Evolutionary conservation across 2,329 filamentous ascomycete species (phyloP), one percentile per base, ranked within the genome.

Genomic region (Didymosphaeria variabile): DNA sequence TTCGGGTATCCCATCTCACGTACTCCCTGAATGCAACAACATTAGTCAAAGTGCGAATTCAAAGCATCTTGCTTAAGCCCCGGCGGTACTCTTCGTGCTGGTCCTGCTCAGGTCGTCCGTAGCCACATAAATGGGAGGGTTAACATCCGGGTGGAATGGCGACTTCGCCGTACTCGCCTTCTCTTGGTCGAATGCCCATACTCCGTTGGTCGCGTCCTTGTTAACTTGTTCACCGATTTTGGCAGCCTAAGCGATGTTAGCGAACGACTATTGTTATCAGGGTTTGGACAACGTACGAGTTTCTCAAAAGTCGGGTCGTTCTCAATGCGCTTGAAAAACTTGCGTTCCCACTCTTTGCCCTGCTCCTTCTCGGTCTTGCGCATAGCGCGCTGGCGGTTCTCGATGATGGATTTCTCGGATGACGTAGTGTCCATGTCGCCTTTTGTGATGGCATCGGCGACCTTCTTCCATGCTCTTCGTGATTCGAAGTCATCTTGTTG

Each of bases 401-500:
- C 95, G 66, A 98, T 97, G 79, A 92, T 92, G 59, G 87, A 86
- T 84, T 98, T 98, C 76, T 97, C 92, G 15, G 81, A 74, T 1
- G 88, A 88, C 0, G 93, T 92, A 5, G 86, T 82, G 68, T 97
- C 92, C 86, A 97, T 92, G 77, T 97, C 92, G 60, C 93, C 91
- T 67, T 86, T 87, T 59, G 87, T 85, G 70, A 98, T 95, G 50
- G 90, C 93, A 32, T 87, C 86, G 0, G 92, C 92, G 29, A 98
- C 94, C 72, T 91, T 92, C 65, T 86, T 83, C 95, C 94, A 98
- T 3, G 94, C 94, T 60, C 91, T 88, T 50, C 94, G 88, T 15
- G 91, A 93, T 81, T 98, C 94, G 65, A 95, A 89, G 12, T 92
- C 88, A 75, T 97, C 91, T 80, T 97, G 94, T 68, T 91, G 79